Base-by-base conservation (phyloP, 1,284 basidiomycete genomes). In the Tylopilus sp. region DNA sequence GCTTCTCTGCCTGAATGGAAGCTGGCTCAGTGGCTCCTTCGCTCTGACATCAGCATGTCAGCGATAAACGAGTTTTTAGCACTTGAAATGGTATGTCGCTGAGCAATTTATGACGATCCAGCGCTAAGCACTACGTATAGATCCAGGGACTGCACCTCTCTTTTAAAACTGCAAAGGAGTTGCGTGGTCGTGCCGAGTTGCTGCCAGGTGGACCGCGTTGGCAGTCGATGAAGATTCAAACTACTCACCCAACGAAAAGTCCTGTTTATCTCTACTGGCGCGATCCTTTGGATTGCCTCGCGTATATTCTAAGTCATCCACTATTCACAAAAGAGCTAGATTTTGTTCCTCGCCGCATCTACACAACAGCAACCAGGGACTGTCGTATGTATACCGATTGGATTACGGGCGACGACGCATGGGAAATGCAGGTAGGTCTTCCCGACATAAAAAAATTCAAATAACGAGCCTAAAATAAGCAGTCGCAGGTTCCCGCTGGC, bases 61-160 rank as follows among this genome's bases (percentile, higher is more conserved):
- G 18, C 41, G 7, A 44, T 44, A 19, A 44, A 44, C 18, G 18
- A 44, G 3, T 44, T 44, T 44, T 44, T 44, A 7, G 13, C 41
- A 18, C 41, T 44, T 19, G 18, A 44, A 3, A 8, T 44, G 7
- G 41, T 44, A 60, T 80, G 4, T 76, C 81, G 22, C 77, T 77
- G 44, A 69, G 72, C 18, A 79, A 77, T 60, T 76, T 73, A 56
- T 83, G 83, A 16, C 86, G 82, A 55, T 87, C 87, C 7, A 85
- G 86, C 29, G 6, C 29, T 29, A 29, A 29, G 6, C 29, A 29
- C 29, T 29, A 29, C 29, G 29, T 6, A 6, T 24, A 58, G 57
- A 22, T 47, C 10, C 18, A 47, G 22, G 44, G 19, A 22, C n/a
- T 47, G 18, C 18, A 47, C 18, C 44, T 47, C 22, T 47, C 44